These are phyloP conservation scores for Marasmius fiardii DNA, from an alignment of 1,284 basidiomycete species.

Conservation along the genomic window DNA sequence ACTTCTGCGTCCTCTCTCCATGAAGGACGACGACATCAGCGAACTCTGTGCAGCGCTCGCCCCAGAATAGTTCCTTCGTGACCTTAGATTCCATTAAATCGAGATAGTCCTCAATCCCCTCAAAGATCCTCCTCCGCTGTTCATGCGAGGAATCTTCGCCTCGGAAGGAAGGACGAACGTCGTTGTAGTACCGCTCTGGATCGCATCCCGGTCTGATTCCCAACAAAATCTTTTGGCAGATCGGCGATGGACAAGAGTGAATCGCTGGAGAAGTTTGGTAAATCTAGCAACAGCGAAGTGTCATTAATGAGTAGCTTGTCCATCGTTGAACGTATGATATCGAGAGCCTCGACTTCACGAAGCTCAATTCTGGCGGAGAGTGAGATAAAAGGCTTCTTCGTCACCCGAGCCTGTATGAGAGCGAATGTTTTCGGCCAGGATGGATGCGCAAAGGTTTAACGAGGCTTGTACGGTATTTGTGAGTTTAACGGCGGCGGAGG, in stretches of 20 bases:
- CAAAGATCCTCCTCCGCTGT: constrained; percentile 73
- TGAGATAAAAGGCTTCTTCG: constrained; percentile 88
- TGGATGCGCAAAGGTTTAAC: constrained; percentile 14
- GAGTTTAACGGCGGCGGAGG: background rate
- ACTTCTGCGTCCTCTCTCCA: constrained; percentile 81
- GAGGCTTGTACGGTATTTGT: no score
- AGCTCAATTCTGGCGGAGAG: constrained; percentile 91
- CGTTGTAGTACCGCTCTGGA: constrained; percentile 80
- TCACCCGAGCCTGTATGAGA: constrained; percentile 74
- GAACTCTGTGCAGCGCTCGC: constrained; percentile 91
- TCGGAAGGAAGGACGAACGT: constrained; percentile 81
- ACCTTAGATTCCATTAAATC: constrained; percentile 34
- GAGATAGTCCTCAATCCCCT: constrained; percentile 63
- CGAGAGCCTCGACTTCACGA: constrained; percentile 79
- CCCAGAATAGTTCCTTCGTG: constrained; percentile 73
- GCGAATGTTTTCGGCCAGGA: constrained; percentile 54
- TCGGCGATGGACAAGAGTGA: constrained; percentile 70
- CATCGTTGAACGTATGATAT: constrained; percentile 84
- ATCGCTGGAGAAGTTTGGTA: constrained; percentile 60
- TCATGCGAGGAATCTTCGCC: constrained; percentile 75
- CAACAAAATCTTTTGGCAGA: constrained; percentile 56
- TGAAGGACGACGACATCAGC: constrained; percentile 64
- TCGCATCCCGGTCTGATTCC: constrained; percentile 73
- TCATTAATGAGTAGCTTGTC: constrained; percentile 93
- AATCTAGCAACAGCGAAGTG: constrained; percentile 71